phyloP scores from a whole-genome alignment of 2,329 filamentous ascomycete genomes.

The Chrysoporthe austroafricana region DNA sequence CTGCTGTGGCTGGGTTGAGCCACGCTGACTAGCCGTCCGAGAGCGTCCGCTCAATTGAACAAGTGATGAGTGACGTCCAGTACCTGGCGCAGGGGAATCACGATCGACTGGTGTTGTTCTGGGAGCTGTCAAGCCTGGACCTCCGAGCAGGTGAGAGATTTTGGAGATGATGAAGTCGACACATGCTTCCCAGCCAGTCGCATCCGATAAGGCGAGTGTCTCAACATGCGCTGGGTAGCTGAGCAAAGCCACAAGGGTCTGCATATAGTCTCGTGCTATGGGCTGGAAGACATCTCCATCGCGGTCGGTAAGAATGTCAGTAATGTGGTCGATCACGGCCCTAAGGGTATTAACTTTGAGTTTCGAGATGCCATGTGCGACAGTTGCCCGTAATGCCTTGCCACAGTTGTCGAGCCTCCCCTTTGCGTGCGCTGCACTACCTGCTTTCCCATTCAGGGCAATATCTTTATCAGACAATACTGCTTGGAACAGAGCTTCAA shows the following conservation, averaged over 20 bases:
- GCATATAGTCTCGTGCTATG: constrained; percentile 77
- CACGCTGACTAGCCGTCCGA: constrained; percentile 30
- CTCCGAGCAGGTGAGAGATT: constrained; percentile 58
- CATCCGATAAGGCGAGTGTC: constrained; percentile 64
- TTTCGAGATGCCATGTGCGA: constrained; percentile 69
- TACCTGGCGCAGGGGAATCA: constrained; percentile 33
- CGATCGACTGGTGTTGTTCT: constrained; percentile 18
- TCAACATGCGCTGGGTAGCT: constrained; percentile 79
- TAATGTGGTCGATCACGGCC: constrained; percentile 80
- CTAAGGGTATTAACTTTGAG: constrained; percentile 79
- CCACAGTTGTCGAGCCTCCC: constrained; percentile 71
- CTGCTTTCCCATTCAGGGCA: constrained; percentile 56
- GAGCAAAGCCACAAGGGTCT: constrained; percentile 71
- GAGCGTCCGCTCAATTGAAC: constrained; percentile 25
- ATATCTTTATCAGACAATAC: constrained; percentile 68
- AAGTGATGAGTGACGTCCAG: constrained; percentile 20
- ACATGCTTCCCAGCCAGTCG: constrained; percentile 65
- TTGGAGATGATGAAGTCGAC: constrained; percentile 72
- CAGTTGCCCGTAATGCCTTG: constrained; percentile 70
- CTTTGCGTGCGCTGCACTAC: constrained; percentile 47
- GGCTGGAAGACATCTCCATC: constrained; percentile 69
- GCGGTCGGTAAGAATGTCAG: constrained; percentile 67
- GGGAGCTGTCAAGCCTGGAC: constrained; percentile 36
- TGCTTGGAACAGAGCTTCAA: constrained; percentile 77
- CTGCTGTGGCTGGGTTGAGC: constrained; percentile 36